Evolutionary conservation across 768 basidiomycete genomes (phyloP).

Genomic region (Boletus edulis): DNA sequence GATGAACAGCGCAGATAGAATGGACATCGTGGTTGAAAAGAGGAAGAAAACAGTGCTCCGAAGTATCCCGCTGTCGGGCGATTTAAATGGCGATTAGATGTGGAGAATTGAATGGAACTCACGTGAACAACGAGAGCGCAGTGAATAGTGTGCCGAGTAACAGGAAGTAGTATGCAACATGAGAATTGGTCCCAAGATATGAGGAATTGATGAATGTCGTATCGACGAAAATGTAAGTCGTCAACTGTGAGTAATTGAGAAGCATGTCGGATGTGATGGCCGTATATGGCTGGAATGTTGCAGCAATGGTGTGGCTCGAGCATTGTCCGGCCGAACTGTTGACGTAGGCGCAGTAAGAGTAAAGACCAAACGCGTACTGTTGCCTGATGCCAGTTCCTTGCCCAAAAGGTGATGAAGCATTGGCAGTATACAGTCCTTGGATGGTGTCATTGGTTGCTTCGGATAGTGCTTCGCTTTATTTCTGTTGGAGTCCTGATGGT

Average conservation of each 20-base stretch:
- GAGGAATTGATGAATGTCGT: slow-evolving; percentile 58
- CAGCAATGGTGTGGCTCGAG: slow-evolving; percentile 56
- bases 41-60: slow-evolving; percentile 67
- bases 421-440: slow-evolving; percentile 60
- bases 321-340: slow-evolving; percentile 59
- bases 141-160: slow-evolving; percentile 70
- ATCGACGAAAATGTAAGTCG: slow-evolving; percentile 49
- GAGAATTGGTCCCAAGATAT: slow-evolving; percentile 61
- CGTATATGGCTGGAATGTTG: slow-evolving; percentile 62
- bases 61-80: slow-evolving; percentile 53
- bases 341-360: slow-evolving; percentile 75
- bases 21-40: slow-evolving; percentile 59
- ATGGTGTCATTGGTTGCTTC: slow-evolving; percentile 56
- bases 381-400: slow-evolving; percentile 59
- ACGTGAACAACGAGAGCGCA: slow-evolving; percentile 66
- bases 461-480: slow-evolving; percentile 47
- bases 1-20: slow-evolving; percentile 58
- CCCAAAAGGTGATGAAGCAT: slow-evolving; percentile 61
- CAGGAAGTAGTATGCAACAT: slow-evolving; percentile 73
- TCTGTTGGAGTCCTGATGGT: not conserved
- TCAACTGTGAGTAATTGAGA: slow-evolving; percentile 56
- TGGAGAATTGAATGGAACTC: slow-evolving; percentile 28
- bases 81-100: slow-evolving; percentile 1
- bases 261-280: slow-evolving; percentile 67
- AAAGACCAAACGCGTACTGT: slow-evolving; percentile 77